Evolutionary conservation across 176 grass and related monocot species (phyloP).

Genomic region (Lolium rigidum): DNA sequence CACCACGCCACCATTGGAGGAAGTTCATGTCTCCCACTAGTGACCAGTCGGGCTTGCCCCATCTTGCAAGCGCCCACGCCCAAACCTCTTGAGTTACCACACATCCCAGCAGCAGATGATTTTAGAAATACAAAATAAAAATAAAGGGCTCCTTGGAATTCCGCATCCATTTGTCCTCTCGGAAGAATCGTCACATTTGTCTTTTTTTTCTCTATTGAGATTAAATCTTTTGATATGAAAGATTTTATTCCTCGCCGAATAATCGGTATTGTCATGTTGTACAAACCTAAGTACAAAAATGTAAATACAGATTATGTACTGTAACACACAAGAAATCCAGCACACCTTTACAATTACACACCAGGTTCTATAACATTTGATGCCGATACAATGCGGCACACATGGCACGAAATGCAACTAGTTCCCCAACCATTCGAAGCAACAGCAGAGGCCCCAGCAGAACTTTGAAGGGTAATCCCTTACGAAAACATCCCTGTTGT

Average conservation of each 20-base stretch:
- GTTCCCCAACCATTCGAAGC: slow-evolving; percentile 79
- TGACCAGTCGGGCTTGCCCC: too few relatives aligned
- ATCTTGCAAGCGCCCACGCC: too few relatives aligned
- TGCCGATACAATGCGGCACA: not conserved
- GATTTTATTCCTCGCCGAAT: slow-evolving; percentile 13
- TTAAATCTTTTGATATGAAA: not conserved
- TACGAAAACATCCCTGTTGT: slow-evolving; percentile 75
- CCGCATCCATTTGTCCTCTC: too few relatives aligned
- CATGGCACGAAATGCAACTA: slow-evolving; percentile 26
- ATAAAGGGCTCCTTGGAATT: too few relatives aligned
- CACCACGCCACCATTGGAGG: too few relatives aligned
- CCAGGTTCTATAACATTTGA: not conserved
- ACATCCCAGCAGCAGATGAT: too few relatives aligned
- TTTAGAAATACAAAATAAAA: too few relatives aligned
- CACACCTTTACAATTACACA: not conserved
- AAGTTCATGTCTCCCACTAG: too few relatives aligned
- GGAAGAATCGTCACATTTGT: too few relatives aligned
- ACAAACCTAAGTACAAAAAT: slow-evolving; percentile 6
- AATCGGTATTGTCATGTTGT: not conserved
- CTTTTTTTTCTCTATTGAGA: too few relatives aligned
- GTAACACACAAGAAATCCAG: not conserved
- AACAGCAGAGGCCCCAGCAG: slow-evolving; percentile 90
- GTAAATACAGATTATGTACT: slow-evolving; percentile 16
- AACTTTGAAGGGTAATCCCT: slow-evolving; percentile 81
- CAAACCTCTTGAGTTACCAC: too few relatives aligned